A percentile compares a stretch with the other conserved stretches of the same genome.
These are phyloP conservation scores for Colletotrichum theobromicola DNA, from an alignment of 2,329 filamentous ascomycete genomes.

Conservation along the genomic window DNA sequence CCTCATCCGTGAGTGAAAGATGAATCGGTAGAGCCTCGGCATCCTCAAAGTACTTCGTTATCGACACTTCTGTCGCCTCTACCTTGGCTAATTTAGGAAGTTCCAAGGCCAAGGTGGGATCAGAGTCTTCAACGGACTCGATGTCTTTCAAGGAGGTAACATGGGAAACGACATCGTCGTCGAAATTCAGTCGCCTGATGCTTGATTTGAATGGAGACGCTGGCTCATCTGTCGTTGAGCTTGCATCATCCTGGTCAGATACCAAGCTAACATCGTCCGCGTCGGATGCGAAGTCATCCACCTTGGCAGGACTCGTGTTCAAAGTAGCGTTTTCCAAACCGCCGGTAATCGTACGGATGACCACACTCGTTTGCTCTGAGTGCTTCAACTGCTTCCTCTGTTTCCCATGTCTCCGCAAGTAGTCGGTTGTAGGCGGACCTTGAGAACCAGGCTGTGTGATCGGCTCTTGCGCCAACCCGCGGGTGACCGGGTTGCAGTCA, in stretches of 20 bases:
- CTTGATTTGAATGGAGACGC: conserved; percentile 55
- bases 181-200: conserved; percentile 43
- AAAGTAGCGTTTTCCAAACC: conserved; percentile 37
- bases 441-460: conserved; percentile 34
- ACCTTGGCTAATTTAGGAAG: conserved; percentile 53
- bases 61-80: conserved; percentile 53
- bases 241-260: conserved; percentile 63
- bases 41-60: conserved; percentile 63
- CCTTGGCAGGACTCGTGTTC: conserved; percentile 41
- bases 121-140: conserved; percentile 50
- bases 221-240: conserved; percentile 54
- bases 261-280: conserved; percentile 55
- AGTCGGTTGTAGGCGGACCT: conserved; percentile 50
- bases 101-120: conserved; percentile 54
- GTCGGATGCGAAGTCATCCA: conserved; percentile 46
- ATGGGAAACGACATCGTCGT: conserved; percentile 61
- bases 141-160: conserved; percentile 56
- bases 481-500: conserved; percentile 44
- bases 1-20: conserved; percentile 56
- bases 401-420: conserved; percentile 53
- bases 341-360: conserved; percentile 42
- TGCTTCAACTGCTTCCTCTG: conserved; percentile 38
- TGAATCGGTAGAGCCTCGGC: conserved; percentile 58
- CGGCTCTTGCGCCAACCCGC: conserved; percentile 28
- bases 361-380: conserved; percentile 28